Evolutionary conservation across 768 basidiomycete genomes (phyloP), one percentile per base, ranked within the genome.

Genomic region (Termitomyces sp.): DNA sequence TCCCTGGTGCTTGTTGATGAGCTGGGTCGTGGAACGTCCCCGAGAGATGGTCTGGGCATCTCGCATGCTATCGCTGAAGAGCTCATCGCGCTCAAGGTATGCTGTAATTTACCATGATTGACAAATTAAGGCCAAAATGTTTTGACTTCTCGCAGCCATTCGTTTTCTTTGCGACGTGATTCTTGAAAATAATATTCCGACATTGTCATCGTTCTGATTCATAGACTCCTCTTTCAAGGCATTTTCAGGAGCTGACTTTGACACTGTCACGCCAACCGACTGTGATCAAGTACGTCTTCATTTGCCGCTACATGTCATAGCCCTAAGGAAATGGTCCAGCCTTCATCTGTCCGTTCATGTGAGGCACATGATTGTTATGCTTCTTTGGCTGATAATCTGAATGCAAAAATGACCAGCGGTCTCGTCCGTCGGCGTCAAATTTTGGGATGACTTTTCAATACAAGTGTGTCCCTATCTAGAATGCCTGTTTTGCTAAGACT

Each of bases 1-100:
- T 84, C 87, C 0, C 74, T 98, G n/a, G 79, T 97, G 3, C 70
- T 98, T 9, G 82, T 98, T 14, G 97, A 99, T 67, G 97, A 99
- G 70, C 78, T 98, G 6, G 96, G 96, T 0, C 80, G 94, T 33
- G 96, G 96, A 1, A 98, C 96, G 1, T 88, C 91, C 3, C 87
- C 94, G 0, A 72, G 76, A 33, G 96, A 90, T 72, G 96, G 82
- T 10, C 73, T 90, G 16, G 92, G 90, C 3, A 90, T 94, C 58
- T 84, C 89, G 0, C 86, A 92, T 71, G 90, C 92, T 14, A 90
- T 93, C 63, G 90, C 82, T 16, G 93, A 87, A 73, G 90, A 73
- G 67, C 81, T 86, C 55, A 86, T 98, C 63, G 75, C 74, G 51
- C 73, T 80, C 48, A 90, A 90, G 76, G 94, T 90, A 33, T 41